These are phyloP conservation scores for Thelonectria blattea DNA, from an alignment of 2,329 filamentous ascomycete genomes.

Conservation along the genomic window DNA sequence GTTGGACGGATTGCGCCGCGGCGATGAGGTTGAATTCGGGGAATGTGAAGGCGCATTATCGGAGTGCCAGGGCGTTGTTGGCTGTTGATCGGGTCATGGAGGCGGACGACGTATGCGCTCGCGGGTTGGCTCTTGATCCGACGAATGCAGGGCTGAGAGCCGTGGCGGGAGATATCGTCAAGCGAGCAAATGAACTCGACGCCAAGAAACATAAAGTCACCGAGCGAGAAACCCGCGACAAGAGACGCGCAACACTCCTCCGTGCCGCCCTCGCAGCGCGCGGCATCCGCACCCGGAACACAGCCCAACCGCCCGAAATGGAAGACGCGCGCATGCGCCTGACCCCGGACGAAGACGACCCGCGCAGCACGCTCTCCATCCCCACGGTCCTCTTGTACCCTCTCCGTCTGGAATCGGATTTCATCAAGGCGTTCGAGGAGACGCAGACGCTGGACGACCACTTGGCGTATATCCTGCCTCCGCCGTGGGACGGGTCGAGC, in stretches of 20 bases:
- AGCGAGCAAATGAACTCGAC: conserved; percentile 61
- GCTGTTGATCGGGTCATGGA: conserved; percentile 79
- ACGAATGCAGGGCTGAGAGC: conserved; percentile 69
- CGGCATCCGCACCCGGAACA: conserved; percentile 71
- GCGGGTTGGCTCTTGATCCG: conserved; percentile 75
- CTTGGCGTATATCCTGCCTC: conserved; percentile 82
- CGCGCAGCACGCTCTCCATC: conserved; percentile 73
- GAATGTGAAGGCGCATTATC: conserved; percentile 92
- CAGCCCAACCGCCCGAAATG: conserved; percentile 79
- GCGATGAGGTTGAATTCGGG: conserved; percentile 78
- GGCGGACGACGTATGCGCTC: conserved; percentile 78
- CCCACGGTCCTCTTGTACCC: conserved; percentile 89
- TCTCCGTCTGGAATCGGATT: conserved; percentile 80
- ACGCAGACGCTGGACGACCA: conserved; percentile 77
- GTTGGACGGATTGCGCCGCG: conserved; percentile 82
- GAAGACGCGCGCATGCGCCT: conserved; percentile 80
- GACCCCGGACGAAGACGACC: conserved; percentile 74
- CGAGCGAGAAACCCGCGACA: conserved; percentile 60
- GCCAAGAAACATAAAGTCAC: conserved; percentile 56
- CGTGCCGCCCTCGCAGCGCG: conserved; percentile 70
- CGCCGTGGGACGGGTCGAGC: conserved; percentile 79
- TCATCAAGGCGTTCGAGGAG: conserved; percentile 87
- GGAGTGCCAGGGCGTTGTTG: conserved; percentile 78
- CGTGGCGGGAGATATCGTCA: conserved; percentile 68
- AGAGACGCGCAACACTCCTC: conserved; percentile 65